A percentile compares a stretch with the other conserved stretches of the same genome.
phyloP scores from a whole-genome alignment of 2,329 filamentous ascomycete species.

The Fusarium neocosmosporiellum region DNA sequence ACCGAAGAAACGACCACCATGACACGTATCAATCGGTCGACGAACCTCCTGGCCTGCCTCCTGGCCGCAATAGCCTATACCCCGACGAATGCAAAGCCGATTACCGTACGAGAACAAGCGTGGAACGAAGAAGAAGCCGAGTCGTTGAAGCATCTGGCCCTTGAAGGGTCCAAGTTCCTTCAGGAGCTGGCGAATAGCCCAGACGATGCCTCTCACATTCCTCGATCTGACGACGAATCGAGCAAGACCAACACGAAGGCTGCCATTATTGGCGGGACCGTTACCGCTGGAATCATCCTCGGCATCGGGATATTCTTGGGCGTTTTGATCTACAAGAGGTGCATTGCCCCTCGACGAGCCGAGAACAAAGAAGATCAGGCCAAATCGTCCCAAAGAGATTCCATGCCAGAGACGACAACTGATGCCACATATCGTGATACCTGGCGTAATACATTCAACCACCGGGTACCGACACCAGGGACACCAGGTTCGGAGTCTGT shows the following conservation, averaged over 20 bases:
- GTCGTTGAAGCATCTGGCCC: background rate
- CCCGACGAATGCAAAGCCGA: constrained; percentile 20
- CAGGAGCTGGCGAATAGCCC: background rate
- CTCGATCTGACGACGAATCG: background rate
- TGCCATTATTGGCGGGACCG: constrained; percentile 33
- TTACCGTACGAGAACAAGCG: background rate
- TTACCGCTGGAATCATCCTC: constrained; percentile 32
- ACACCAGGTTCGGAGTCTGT: constrained; percentile 17
- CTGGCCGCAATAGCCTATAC: background rate
- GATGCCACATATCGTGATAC: background rate
- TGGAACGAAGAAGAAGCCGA: constrained; percentile 12
- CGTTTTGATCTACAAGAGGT: constrained; percentile 28
- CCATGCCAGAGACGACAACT: background rate
- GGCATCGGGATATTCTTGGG: constrained; percentile 30
- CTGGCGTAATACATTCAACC: constrained; percentile 28
- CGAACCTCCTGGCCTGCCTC: constrained; percentile 8
- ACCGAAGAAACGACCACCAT: constrained; percentile 12
- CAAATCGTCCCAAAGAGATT: background rate
- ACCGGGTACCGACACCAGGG: constrained; percentile 17
- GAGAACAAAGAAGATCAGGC: background rate
- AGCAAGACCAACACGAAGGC: constrained; percentile 10
- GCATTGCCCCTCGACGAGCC: background rate
- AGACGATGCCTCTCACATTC: background rate
- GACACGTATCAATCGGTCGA: constrained; percentile 5
- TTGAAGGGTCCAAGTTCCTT: background rate